phyloP scores from a whole-genome alignment of 352 stramenopile genomes.

The Phytophthora sp. region DNA sequence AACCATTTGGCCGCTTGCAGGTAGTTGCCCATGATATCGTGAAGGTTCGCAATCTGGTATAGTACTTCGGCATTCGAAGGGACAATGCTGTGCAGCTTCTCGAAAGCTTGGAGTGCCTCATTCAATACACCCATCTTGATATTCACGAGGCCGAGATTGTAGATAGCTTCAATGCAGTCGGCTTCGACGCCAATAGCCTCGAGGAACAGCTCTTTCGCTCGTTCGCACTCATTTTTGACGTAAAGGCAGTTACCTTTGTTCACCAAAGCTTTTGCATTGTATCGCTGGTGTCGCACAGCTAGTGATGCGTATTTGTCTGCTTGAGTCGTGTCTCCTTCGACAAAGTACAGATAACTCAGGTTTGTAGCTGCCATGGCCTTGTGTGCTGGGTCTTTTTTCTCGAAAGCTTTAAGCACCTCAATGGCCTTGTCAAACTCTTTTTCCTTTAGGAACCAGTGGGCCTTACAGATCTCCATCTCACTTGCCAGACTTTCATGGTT shows the following conservation, averaged over 20 bases:
- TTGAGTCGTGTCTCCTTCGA: constrained; percentile 91
- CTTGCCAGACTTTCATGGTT: constrained; percentile 91
- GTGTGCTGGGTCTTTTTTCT: constrained; percentile 95
- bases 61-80: constrained; percentile 93
- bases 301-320: constrained; percentile 93
- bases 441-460: constrained; percentile 90
- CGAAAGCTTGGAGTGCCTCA: constrained; percentile 95
- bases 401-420: constrained; percentile 94
- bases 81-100: constrained; percentile 96
- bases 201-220: constrained; percentile 95
- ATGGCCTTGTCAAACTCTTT: constrained; percentile 95
- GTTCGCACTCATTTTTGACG: constrained; percentile 92
- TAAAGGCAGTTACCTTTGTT: constrained; percentile 98
- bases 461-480: constrained; percentile 92
- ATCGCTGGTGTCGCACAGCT: constrained; percentile 93
- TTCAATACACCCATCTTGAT: constrained; percentile 89
- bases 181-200: constrained; percentile 95
- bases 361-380: constrained; percentile 96
- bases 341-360: constrained; percentile 97
- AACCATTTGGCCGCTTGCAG: constrained; percentile 92
- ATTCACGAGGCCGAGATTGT: constrained; percentile 94
- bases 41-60: constrained; percentile 95
- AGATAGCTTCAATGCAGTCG: constrained; percentile 96
- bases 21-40: constrained; percentile 93
- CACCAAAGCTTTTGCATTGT: constrained; percentile 97